These are phyloP conservation scores for Alternaria sp. DNA, from an alignment of 2,329 filamentous ascomycete genomes.

Conservation along the genomic window DNA sequence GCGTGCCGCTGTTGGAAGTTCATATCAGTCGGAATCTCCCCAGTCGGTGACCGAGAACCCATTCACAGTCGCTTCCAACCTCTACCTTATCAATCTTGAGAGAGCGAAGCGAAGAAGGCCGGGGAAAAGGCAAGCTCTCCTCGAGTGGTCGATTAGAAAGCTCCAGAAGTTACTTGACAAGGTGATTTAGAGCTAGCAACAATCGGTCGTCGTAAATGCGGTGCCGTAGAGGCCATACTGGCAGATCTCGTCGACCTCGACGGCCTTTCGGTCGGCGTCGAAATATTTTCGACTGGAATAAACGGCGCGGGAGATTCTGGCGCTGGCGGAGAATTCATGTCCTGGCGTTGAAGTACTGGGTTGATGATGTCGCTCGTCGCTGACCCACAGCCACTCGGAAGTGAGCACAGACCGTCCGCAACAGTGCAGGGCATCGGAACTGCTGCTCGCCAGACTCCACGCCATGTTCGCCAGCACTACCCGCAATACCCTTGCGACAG, in stretches of 20 bases:
- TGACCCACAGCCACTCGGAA: constrained; percentile 25
- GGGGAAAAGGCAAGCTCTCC: constrained; percentile 14
- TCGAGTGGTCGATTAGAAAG: constrained; percentile 21
- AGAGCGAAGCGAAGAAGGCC: neutral
- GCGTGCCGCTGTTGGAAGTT: neutral
- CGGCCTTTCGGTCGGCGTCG: neutral
- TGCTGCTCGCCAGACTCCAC: constrained; percentile 30
- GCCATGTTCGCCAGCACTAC: constrained; percentile 41
- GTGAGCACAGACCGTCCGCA: constrained; percentile 39
- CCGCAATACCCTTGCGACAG: constrained; percentile 29
- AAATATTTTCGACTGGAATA: neutral
- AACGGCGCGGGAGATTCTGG: constrained; percentile 10
- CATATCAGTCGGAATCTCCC: neutral
- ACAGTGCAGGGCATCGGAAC: constrained; percentile 24
- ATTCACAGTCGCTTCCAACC: neutral
- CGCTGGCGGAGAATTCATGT: constrained; percentile 4
- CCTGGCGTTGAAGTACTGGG: constrained; percentile 4
- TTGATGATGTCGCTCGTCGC: constrained; percentile 8
- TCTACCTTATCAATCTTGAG: constrained; percentile 1
- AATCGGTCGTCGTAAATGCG: neutral
- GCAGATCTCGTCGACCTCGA: neutral
- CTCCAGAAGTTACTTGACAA: constrained; percentile 11
- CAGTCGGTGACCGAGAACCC: neutral
- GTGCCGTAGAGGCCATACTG: neutral
- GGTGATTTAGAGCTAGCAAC: neutral